phyloP scores from a whole-genome alignment of 108 stramenopile species.

The Craspedostauros australis region DNA sequence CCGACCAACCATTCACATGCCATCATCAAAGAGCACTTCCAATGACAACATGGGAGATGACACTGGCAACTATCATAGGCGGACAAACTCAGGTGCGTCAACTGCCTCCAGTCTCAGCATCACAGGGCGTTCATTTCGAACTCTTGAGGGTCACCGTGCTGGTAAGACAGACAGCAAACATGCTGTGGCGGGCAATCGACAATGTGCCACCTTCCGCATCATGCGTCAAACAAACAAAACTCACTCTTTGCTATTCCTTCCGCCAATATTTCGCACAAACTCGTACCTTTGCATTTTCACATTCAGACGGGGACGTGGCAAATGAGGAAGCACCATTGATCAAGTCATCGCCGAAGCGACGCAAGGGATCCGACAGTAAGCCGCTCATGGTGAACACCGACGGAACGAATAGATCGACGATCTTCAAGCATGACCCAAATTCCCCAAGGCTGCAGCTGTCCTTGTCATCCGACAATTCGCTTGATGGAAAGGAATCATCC shows the following conservation, averaged over 20 bases:
- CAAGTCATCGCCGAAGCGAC: constrained; percentile 43
- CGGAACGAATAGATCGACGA: constrained; percentile 10
- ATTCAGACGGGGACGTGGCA: neutral
- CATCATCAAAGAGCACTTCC: constrained; percentile 2
- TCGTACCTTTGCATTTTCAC: neutral
- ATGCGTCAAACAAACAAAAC: neutral
- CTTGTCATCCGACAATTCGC: constrained; percentile 21
- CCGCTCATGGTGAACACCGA: constrained; percentile 24
- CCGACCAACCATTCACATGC: neutral
- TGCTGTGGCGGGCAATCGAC: neutral
- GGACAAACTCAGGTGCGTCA: constrained; percentile 21
- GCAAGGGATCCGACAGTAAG: constrained; percentile 24
- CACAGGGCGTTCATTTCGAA: constrained; percentile 37
- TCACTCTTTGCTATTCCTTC: neutral
- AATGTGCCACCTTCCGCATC: neutral
- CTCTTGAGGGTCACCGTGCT: constrained; percentile 41
- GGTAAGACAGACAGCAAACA: constrained; percentile 35
- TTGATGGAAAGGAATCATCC: constrained; percentile 18
- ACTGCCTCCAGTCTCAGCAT: constrained; percentile 48
- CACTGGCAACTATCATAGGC: constrained; percentile 7
- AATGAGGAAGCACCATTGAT: constrained; percentile 16
- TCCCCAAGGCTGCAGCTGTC: neutral
- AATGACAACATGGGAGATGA: constrained; percentile 18
- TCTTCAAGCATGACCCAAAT: constrained; percentile 10
- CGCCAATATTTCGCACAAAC: constrained; percentile 5